phyloP scores from a whole-genome alignment of 2,329 filamentous ascomycete genomes.

The Dendryphion nanum region DNA sequence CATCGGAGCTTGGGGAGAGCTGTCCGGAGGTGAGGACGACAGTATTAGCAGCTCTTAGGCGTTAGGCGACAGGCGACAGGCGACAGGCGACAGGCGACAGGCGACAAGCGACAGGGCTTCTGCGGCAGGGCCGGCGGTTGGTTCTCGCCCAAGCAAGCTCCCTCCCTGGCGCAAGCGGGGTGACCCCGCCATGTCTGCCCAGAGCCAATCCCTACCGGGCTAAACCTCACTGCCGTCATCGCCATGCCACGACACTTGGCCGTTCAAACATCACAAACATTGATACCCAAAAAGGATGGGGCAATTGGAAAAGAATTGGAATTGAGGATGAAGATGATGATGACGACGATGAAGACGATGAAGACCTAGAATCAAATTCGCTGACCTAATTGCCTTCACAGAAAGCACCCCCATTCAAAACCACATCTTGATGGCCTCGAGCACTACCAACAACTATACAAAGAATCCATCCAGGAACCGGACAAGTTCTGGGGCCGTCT shows the following conservation, averaged over 20 bases:
- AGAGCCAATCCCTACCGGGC: slow-evolving; percentile 12
- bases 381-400: too few relatives aligned
- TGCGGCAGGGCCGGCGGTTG: background rate
- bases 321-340: slow-evolving; percentile 1
- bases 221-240: slow-evolving; percentile 3
- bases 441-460: slow-evolving; percentile 64
- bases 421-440: slow-evolving; percentile 60
- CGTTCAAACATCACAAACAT: too few relatives aligned
- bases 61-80: too few relatives aligned
- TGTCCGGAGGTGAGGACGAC: too few relatives aligned
- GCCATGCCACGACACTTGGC: too few relatives aligned
- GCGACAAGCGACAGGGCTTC: too few relatives aligned
- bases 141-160: slow-evolving; percentile 2
- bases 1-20: too few relatives aligned
- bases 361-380: too few relatives aligned
- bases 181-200: slow-evolving; percentile 34
- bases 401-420: slow-evolving; percentile 58
- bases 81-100: background rate
- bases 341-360: too few relatives aligned
- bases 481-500: slow-evolving; percentile 84
- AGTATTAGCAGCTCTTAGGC: too few relatives aligned
- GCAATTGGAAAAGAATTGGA: too few relatives aligned
- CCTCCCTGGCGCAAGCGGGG: slow-evolving; percentile 26
- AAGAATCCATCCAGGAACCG: slow-evolving; percentile 86
- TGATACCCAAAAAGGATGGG: too few relatives aligned